Base-by-base conservation (phyloP, 352 stramenopile genomes). In the Phytophthora meadii region DNA sequence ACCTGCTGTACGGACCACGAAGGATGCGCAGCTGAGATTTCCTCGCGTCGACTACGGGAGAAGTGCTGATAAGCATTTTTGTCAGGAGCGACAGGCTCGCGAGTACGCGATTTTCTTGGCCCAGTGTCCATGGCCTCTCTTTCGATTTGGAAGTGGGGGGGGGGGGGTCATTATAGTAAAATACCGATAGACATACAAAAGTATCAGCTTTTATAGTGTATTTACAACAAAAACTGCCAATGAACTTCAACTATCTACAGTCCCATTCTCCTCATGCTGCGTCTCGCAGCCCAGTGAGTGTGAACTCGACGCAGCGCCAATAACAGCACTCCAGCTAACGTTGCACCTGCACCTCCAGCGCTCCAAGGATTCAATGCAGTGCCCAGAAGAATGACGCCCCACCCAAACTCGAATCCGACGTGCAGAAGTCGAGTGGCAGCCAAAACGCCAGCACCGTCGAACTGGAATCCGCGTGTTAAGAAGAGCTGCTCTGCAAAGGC, bases 401-500 rank as follows among this genome's bases (percentile, higher is more conserved):
- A 89, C 12, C 73, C 53, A 54, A 87, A 87, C 22, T 87, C 74
- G 54, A 77, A 87, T 3, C 75, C 76, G 25, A 89, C 76, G 56
- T 84, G 67, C 28, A 89, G 47, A 46, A 88, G 74, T 17, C 68
- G 62, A 56, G 84, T 79, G 41, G 83, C 65, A 24, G 81, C 77
- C 10, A 84, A 68, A 27, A 80, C 71, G 30, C 77, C 83, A 10
- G 77, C 73, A 32, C 76, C 74, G 34, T 89, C 83, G 46, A 84
- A 76, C 68, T 92, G 81, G 61, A 89, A 87, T 22, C 80, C 78
- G 8, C 80, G 74, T 12, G 80, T 84, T 59, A 92, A 74, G 47
- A 78, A 87, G 14, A 88, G 58, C 68, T 88, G 76, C 6, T 77
- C 73, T 10, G 77, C 17, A 41, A 89, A 89, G 7, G 74, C 68